Evolutionary conservation across 768 basidiomycete species (phyloP).

Genomic region (Suillus brevipes): DNA sequence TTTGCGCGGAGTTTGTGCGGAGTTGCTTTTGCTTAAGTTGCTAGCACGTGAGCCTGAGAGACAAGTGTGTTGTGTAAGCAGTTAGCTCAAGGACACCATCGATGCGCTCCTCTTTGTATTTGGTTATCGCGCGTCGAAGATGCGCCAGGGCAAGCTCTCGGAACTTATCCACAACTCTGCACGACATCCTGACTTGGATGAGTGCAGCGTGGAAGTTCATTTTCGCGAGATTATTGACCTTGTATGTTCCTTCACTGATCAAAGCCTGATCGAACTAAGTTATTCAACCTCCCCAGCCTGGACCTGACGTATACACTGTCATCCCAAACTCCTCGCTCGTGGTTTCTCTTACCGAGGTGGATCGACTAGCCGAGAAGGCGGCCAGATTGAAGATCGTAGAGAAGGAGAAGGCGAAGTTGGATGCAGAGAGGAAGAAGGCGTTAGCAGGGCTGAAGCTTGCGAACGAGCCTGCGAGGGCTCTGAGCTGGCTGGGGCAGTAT

Average conservation of each 20-base stretch:
- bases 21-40: no score
- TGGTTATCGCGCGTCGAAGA: slow-evolving; percentile 94
- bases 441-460: slow-evolving; percentile 81
- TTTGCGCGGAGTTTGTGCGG: no score
- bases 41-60: no score
- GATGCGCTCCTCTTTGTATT: slow-evolving; percentile 97
- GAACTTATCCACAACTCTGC: slow-evolving; percentile 98
- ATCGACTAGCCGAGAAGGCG: slow-evolving; percentile 75
- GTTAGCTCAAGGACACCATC: slow-evolving; percentile 66
- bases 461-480: slow-evolving; percentile 75
- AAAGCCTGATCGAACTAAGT: neutral
- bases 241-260: slow-evolving; percentile 44
- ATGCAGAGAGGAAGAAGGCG: slow-evolving; percentile 88
- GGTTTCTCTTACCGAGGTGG: slow-evolving; percentile 83
- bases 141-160: slow-evolving; percentile 94
- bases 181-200: slow-evolving; percentile 74
- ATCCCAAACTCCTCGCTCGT: slow-evolving; percentile 82
- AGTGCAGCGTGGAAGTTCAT: slow-evolving; percentile 93
- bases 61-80: no score
- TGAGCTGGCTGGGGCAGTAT: slow-evolving; percentile 80
- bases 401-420: slow-evolving; percentile 83
- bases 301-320: slow-evolving; percentile 80
- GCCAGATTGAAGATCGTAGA: slow-evolving; percentile 89
- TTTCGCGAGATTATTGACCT: slow-evolving; percentile 94
- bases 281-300: slow-evolving; percentile 56